Evolutionary conservation across 2,329 filamentous ascomycete species (phyloP).

Genomic region (Cytospora mali): DNA sequence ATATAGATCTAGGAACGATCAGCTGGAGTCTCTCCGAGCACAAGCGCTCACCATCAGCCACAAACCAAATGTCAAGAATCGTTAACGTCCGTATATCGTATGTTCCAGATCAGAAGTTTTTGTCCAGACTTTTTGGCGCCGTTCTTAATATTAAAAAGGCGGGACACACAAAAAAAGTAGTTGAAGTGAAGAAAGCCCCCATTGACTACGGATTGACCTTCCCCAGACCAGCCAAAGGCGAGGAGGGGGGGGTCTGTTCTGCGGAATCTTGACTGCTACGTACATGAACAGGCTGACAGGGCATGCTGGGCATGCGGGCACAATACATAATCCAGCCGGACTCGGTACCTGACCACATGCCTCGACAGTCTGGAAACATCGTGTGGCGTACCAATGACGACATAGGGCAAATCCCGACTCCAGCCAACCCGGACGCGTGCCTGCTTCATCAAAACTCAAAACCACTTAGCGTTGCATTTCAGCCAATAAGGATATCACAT

Average conservation of each 20-base stretch:
- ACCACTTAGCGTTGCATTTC: slow-evolving; percentile 14
- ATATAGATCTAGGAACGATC: not conserved
- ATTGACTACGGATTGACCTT: not conserved
- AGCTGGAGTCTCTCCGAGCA: not conserved
- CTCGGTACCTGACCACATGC: too few relatives aligned
- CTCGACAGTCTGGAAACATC: not conserved
- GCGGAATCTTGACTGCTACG: not conserved
- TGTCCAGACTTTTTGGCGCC: not conserved
- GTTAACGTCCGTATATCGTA: not conserved
- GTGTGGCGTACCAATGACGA: slow-evolving; percentile 25
- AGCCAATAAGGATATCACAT: slow-evolving; percentile 1
- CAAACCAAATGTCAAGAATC: not conserved
- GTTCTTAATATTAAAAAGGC: not conserved
- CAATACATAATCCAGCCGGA: not conserved
- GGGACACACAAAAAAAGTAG: too few relatives aligned
- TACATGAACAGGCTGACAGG: not conserved
- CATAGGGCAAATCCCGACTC: slow-evolving; percentile 14
- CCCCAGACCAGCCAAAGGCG: not conserved
- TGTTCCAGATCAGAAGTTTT: not conserved
- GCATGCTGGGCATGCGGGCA: too few relatives aligned
- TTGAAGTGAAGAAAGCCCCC: not conserved
- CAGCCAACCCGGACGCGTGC: slow-evolving; percentile 9
- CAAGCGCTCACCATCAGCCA: not conserved
- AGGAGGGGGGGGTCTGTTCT: not conserved
- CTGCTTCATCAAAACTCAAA: slow-evolving; percentile 22